Evolutionary conservation across 805 yeast genomes (phyloP).

Genomic region (Hanseniaspora osmophila): DNA sequence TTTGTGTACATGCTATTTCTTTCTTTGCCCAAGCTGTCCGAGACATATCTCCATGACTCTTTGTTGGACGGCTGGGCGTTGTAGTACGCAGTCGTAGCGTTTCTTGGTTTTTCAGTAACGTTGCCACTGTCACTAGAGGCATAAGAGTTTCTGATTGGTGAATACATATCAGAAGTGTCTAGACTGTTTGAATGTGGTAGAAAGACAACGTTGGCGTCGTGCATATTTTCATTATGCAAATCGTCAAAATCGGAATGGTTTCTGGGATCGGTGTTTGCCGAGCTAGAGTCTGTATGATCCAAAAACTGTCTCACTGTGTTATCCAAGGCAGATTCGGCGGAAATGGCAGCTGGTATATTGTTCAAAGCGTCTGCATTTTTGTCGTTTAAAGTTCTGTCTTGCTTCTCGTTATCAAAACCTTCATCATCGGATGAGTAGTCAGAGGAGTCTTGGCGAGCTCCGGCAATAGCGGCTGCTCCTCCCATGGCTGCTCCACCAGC

Average conservation of each 20-base stretch:
- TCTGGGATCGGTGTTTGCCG: background rate
- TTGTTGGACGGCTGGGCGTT: slow-evolving; percentile 23
- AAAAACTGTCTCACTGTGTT: slow-evolving; percentile 4
- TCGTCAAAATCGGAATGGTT: slow-evolving; percentile 7
- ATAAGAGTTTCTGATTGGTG: slow-evolving; percentile 10
- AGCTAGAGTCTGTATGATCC: background rate
- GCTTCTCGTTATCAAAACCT: slow-evolving; percentile 18
- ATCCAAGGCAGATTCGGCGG: slow-evolving; percentile 5
- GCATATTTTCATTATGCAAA: slow-evolving; percentile 27
- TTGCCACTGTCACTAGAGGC: slow-evolving; percentile 1
- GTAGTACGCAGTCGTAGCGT: slow-evolving; percentile 20
- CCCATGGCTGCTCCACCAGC: slow-evolving; percentile 11
- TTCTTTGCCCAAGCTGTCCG: slow-evolving; percentile 12
- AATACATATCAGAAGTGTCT: slow-evolving; percentile 14
- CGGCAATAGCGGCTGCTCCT: slow-evolving; percentile 21
- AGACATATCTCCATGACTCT: slow-evolving; percentile 46
- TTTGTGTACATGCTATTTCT: slow-evolving; percentile 2
- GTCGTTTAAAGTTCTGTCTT: slow-evolving; percentile 12
- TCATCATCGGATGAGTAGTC: slow-evolving; percentile 32
- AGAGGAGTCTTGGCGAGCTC: slow-evolving; percentile 3
- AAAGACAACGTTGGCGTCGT: slow-evolving; percentile 28
- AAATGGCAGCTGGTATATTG: slow-evolving; percentile 3
- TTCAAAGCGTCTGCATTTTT: slow-evolving; percentile 12
- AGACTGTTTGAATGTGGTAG: slow-evolving; percentile 13
- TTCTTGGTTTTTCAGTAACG: slow-evolving; percentile 9